Evolutionary conservation across 306 rosid species (phyloP), one percentile per base, ranked within the genome.

Genomic region (Calophaca sinica): DNA sequence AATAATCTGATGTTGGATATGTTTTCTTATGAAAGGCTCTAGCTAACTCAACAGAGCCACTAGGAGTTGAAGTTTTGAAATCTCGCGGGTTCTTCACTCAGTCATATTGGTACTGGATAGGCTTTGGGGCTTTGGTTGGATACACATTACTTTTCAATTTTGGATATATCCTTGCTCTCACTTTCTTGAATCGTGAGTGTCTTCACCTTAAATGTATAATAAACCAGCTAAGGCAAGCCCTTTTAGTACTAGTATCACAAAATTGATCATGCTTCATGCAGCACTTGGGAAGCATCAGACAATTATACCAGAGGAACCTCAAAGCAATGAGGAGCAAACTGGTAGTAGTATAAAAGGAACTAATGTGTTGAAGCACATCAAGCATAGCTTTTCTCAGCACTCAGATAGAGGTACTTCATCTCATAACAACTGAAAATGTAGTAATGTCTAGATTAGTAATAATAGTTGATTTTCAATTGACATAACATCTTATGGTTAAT

Each of bases 121-220:
- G 79, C 50, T 72, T 72, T 58, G 79, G 82, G 11, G 85, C 79
- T 67, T 64, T 82, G 79, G 2, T 66, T 41, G 82, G 82, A 55
- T 86, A 81, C 13, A 79, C 73, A 58, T 62, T 86, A 33, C 35
- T 86, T 15, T 81, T 86, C 81, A 86, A 86, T 73, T 4, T 86
- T 36, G 69, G 72, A 35, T 84, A 71, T 68, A 76, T 85, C 15
- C 74, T 83, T 66, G 86, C 88, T 39, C 92, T 88, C 62, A 70
- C 85, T 62, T 81, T 54, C 79, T 67, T 88, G 52, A 85, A 86
- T 60, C 89, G 92, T 88, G 44, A 77, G 89, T 76, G 12, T 78
- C 61, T 80, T 68, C 58, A n/a, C 78, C 70, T 76, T 5, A 62
- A 52, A 73, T 73, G n/a, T 13, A 41, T 66, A 4, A 57, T 13